Base-by-base conservation (phyloP, 106 monocot species). In the Xerophyta viscosa region DNA sequence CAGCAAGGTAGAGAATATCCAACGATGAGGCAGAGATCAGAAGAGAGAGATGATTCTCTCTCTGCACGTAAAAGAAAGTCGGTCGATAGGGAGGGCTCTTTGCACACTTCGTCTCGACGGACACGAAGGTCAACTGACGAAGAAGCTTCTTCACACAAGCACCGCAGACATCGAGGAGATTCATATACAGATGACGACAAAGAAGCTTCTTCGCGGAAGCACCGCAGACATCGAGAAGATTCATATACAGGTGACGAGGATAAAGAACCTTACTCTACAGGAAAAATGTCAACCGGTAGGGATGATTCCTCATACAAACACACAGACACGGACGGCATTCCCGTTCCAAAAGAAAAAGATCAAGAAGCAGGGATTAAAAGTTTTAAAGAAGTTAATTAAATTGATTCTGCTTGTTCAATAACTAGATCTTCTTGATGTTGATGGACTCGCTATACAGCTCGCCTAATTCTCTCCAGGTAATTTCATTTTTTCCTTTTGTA, bases 1-100 rank as follows among this genome's bases (percentile, higher is more conserved):
- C 46, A 61, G 28, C 43, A 9, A 0, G 46, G 59, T 19, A 41
- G 29, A 19, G 79, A 64, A 47, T 70, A 75, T 26, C 57, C 64
- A 36, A 63, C 64, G 23, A 17, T 23, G 0, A 43, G 44, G 56
- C 54, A 61, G 46, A 65, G 45, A 37, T 43, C 69, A 18, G 57
- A 43, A 4, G 70, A 74, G 18, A 74, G 52, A 23, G 57, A 49
- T 31, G 61, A 59, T 3, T 7, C 30, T 45, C 15, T 31, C 17
- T 45, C 56, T 26, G 42, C 24, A 26, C 23, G 41, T 22, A 70
- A 48, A 60, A 69, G 41, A 31, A 60, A 29, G 4, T 30, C 46
- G 20, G 2, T 27, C 46, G 45, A 46, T 20, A 60, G 60, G 30
- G 60, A 46, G 39, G 13, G 39, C 15, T 39, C 10, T 6, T 39